Evolutionary conservation across 768 basidiomycete genomes (phyloP).

Genomic region (Tylopilus rubrobrunneus): DNA sequence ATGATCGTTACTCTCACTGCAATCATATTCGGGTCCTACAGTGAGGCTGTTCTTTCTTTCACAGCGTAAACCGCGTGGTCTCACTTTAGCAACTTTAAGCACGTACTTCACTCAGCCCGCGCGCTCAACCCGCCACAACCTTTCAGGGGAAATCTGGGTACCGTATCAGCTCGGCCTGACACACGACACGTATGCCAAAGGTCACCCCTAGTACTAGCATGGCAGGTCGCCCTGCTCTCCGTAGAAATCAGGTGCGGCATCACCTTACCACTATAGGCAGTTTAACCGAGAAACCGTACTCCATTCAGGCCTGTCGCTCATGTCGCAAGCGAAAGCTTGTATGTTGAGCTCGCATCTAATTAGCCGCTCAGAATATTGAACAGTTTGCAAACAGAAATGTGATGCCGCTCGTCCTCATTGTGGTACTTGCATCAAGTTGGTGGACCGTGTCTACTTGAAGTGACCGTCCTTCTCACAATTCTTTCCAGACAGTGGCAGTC

Average conservation of each 20-base stretch:
- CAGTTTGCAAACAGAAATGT: slow-evolving; percentile 59
- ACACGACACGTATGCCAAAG: slow-evolving; percentile 58
- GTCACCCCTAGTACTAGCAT: slow-evolving; percentile 34
- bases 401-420: slow-evolving; percentile 86
- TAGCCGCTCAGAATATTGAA: slow-evolving; percentile 1
- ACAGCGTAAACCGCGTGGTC: background rate
- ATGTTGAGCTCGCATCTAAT: slow-evolving; percentile 26
- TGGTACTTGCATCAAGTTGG: slow-evolving; percentile 78
- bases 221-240: slow-evolving; percentile 58
- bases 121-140: background rate
- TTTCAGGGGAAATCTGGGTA: slow-evolving; percentile 3
- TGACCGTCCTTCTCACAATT: slow-evolving; percentile 5
- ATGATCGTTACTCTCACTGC: background rate
- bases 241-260: slow-evolving; percentile 65
- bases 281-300: background rate
- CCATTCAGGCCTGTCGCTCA: slow-evolving; percentile 65
- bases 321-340: slow-evolving; percentile 85
- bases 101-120: background rate
- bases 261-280: slow-evolving; percentile 4
- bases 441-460: slow-evolving; percentile 30
- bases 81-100: background rate
- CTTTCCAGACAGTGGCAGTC: slow-evolving; percentile 71
- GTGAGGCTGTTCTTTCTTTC: background rate
- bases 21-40: background rate
- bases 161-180: background rate